Conservation (phyloP, 2,329 filamentous ascomycete genomes). For the Aspergillus tanneri region DNA sequence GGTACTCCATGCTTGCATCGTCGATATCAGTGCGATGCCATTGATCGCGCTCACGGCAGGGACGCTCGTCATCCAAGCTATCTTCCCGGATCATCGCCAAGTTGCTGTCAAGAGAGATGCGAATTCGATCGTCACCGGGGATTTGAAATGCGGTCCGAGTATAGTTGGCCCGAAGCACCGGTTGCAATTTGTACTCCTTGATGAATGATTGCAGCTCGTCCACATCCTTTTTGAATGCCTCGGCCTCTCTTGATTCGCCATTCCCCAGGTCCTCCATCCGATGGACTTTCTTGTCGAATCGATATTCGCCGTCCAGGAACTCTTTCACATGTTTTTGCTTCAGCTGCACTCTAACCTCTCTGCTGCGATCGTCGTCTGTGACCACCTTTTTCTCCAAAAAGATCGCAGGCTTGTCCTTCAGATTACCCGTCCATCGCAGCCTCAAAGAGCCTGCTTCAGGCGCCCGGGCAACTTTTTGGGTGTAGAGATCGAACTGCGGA, state of each 20-base stretch:
- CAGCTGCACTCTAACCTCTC: constrained; percentile 76
- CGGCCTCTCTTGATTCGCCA: constrained; percentile 63
- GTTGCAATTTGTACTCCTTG: constrained; percentile 72
- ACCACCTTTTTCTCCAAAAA: constrained; percentile 87
- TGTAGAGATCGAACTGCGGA: constrained; percentile 79
- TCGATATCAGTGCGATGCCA: constrained; percentile 96
- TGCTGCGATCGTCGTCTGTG: constrained; percentile 70
- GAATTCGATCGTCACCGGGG: constrained; percentile 82
- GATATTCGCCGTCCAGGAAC: constrained; percentile 83
- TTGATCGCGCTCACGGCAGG: constrained; percentile 80
- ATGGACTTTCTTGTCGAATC: constrained; percentile 84
- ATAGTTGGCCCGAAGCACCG: constrained; percentile 88
- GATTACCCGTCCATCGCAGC: constrained; percentile 86
- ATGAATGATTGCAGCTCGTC: constrained; percentile 78
- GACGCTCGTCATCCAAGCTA: constrained; percentile 74
- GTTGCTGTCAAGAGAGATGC: constrained; percentile 90
- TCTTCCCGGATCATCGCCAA: constrained; percentile 80
- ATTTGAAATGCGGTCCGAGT: constrained; percentile 95
- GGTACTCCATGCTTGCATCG: constrained; percentile 75
- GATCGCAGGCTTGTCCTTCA: constrained; percentile 75
- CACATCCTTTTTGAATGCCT: constrained; percentile 69
- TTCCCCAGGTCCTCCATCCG: constrained; percentile 79
- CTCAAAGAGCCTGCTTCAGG: constrained; percentile 78
- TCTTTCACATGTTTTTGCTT: constrained; percentile 92
- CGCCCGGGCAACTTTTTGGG: constrained; percentile 74